phyloP scores from a whole-genome alignment of 2,329 filamentous ascomycete genomes.

The Penicillium sclerotigenum region DNA sequence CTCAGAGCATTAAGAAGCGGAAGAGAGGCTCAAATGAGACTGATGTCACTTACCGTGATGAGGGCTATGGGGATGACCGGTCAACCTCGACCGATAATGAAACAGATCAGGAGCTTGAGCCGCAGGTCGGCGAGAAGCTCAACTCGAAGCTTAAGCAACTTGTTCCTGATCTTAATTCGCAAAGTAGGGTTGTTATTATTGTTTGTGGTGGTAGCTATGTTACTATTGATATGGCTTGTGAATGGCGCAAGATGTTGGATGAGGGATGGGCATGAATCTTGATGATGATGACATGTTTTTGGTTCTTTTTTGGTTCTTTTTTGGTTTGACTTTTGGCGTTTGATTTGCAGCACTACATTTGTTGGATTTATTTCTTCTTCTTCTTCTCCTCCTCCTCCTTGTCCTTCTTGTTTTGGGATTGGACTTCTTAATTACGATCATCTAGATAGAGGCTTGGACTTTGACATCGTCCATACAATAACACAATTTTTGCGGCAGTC shows the following conservation, averaged over 20 bases:
- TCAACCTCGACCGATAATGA: slow-evolving; percentile 29
- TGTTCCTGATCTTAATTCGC: slow-evolving; percentile 60
- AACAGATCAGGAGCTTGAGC: slow-evolving; percentile 22
- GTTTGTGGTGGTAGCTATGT: slow-evolving; percentile 78
- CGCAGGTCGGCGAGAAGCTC: slow-evolving; percentile 15
- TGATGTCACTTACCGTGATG: slow-evolving; percentile 24
- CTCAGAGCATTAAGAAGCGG: slow-evolving; percentile 28
- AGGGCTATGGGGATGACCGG: slow-evolving; percentile 38
- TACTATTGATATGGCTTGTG: slow-evolving; percentile 58
- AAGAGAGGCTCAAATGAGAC: slow-evolving; percentile 22
- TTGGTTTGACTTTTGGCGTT: slow-evolving; percentile 2
- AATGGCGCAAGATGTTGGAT: slow-evolving; percentile 52
- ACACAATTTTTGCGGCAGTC: neutral
- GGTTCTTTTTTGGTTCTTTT: slow-evolving; percentile 9
- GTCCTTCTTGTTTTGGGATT: neutral
- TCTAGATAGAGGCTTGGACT: neutral
- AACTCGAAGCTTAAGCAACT: slow-evolving; percentile 55
- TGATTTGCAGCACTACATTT: neutral
- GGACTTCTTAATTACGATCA: neutral
- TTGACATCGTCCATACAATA: neutral
- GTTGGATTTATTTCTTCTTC: neutral
- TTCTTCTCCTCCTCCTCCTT: neutral
- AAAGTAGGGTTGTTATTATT: slow-evolving; percentile 74
- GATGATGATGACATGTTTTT: neutral
- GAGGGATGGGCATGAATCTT: slow-evolving; percentile 36